Conservation (phyloP, 2,329 filamentous ascomycete species). For the Daldinia sp. region DNA sequence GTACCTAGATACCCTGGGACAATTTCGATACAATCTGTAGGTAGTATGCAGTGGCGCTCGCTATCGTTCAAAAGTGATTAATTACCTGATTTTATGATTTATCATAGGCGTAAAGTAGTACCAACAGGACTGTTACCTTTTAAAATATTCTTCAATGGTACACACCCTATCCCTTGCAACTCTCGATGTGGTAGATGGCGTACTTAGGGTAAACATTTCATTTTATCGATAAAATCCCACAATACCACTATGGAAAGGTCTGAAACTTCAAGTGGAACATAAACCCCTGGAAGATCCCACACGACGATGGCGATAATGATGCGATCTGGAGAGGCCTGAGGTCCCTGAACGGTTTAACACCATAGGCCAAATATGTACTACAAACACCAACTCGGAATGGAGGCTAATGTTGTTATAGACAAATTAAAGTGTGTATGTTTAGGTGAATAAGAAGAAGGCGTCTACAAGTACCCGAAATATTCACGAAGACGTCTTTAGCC, state of each 20-base stretch:
- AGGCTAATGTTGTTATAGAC: neutral
- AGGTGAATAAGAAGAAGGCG: neutral
- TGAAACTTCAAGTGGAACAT: slow-evolving; percentile 40
- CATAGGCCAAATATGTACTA: neutral
- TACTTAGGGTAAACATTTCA: neutral
- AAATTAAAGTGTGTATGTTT: neutral
- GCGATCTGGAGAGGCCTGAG: slow-evolving; percentile 29
- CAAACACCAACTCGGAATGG: neutral
- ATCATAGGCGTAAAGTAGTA: too few relatives aligned
- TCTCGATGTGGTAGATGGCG: neutral
- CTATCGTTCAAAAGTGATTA: neutral
- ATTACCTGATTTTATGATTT: neutral
- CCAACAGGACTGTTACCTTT: slow-evolving; percentile 1
- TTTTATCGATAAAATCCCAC: slow-evolving; percentile 13
- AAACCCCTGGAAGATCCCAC: slow-evolving; percentile 29
- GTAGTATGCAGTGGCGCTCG: too few relatives aligned
- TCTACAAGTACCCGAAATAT: slow-evolving; percentile 11
- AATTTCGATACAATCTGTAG: neutral
- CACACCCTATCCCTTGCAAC: slow-evolving; percentile 8
- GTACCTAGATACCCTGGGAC: too few relatives aligned
- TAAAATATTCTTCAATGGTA: neutral
- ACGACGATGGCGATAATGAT: slow-evolving; percentile 33
- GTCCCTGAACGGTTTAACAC: slow-evolving; percentile 15
- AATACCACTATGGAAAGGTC: slow-evolving; percentile 25
- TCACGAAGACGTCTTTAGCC: slow-evolving; percentile 24